Conservation (phyloP, 2,329 filamentous ascomycete species). For the Beauveria sp. region DNA sequence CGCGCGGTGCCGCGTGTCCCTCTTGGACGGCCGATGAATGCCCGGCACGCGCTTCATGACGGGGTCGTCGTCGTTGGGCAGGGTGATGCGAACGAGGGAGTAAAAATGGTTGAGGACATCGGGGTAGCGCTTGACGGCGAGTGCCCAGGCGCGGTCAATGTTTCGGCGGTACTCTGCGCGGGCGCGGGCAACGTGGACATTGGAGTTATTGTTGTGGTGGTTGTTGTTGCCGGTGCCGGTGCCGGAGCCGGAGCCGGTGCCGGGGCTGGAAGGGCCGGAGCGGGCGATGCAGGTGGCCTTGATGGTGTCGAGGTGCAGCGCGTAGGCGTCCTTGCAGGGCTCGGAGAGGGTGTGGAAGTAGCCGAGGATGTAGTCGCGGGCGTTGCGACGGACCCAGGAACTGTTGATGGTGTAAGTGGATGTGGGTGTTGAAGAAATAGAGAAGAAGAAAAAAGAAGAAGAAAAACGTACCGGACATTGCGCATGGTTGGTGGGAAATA, state of each 20-base stretch:
- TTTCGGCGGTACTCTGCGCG: conserved; percentile 60
- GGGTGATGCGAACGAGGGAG: conserved; percentile 56
- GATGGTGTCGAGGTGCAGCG: conserved; percentile 47
- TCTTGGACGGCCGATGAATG: too few relatives aligned
- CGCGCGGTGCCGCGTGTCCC: too few relatives aligned
- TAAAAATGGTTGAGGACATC: conserved; percentile 80
- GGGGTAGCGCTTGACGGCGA: conserved; percentile 67
- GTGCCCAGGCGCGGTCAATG: conserved; percentile 72
- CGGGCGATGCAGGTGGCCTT: conserved; percentile 48
- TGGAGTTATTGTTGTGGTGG: too few relatives aligned
- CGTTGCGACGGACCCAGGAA: conserved; percentile 56
- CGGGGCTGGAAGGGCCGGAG: conserved; percentile 37
- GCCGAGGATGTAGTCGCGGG: conserved; percentile 60
- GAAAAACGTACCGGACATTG: conserved; percentile 50
- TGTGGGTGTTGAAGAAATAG: neutral
- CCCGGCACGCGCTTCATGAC: conserved; percentile 40
- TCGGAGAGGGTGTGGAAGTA: conserved; percentile 57
- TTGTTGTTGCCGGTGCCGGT: too few relatives aligned
- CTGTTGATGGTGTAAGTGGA: conserved; percentile 27
- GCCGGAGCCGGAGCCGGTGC: too few relatives aligned
- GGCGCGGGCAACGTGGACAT: conserved; percentile 38
- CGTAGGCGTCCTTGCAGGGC: conserved; percentile 50
- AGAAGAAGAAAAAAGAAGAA: neutral
- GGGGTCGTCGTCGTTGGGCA: conserved; percentile 56
- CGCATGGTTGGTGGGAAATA: conserved; percentile 57